Evolutionary conservation across 2,329 filamentous ascomycete species (phyloP).

Genomic region (Aspergillus tubingensis): DNA sequence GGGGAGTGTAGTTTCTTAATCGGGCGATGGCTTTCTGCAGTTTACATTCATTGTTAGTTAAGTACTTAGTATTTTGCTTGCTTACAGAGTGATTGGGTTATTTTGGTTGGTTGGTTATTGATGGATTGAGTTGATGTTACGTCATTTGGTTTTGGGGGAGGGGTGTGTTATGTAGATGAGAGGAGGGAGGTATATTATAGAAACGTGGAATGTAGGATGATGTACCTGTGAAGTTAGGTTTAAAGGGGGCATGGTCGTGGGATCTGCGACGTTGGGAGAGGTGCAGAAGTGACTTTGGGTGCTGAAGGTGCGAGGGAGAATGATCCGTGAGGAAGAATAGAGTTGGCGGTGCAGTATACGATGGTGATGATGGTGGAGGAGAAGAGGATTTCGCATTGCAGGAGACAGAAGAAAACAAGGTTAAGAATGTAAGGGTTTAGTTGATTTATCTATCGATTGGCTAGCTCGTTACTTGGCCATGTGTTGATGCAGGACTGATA

Average conservation of each 20-base stretch:
- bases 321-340: not conserved
- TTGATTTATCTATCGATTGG: too few species aligned
- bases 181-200: not conserved
- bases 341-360: not conserved
- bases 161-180: not conserved
- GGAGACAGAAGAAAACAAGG: not conserved
- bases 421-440: not conserved
- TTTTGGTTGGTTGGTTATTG: not conserved
- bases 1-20: conserved; percentile 58
- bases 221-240: conserved; percentile 30
- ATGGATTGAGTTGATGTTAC: not conserved
- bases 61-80: not conserved
- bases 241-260: conserved; percentile 26
- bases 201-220: not conserved
- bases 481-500: too few species aligned
- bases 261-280: not conserved
- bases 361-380: not conserved
- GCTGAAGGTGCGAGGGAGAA: not conserved
- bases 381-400: not conserved
- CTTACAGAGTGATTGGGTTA: not conserved
- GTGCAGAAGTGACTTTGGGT: not conserved
- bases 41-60: not conserved
- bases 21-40: conserved; percentile 56
- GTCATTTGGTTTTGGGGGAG: not conserved
- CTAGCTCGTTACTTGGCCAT: too few species aligned